Percentiles rank a stretch among this genome's conserved stretches.
phyloP scores from a whole-genome alignment of 2,329 filamentous ascomycete genomes.

The Claviceps sp. region DNA sequence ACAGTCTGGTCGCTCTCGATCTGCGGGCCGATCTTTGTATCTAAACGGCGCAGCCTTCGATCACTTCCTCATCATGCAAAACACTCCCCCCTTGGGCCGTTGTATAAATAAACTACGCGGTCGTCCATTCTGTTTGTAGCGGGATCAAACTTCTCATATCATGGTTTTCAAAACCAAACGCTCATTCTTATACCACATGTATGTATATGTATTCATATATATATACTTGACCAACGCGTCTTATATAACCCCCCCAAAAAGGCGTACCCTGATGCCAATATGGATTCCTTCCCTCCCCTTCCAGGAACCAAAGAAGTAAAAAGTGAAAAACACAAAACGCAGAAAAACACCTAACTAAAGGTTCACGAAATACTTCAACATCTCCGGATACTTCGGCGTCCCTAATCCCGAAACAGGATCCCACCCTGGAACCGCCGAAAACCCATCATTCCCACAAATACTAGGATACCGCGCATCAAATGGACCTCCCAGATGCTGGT shows the following conservation, averaged over 20 bases:
- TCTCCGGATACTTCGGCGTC: slow-evolving; percentile 8
- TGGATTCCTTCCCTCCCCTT: not conserved
- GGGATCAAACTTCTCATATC: too few species aligned
- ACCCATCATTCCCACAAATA: slow-evolving; percentile 9
- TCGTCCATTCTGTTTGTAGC: too few species aligned
- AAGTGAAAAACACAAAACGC: not conserved
- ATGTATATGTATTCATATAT: not conserved
- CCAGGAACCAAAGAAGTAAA: not conserved
- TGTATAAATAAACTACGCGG: too few species aligned
- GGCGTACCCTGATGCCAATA: not conserved
- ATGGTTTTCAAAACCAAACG: too few species aligned
- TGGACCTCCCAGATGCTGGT: slow-evolving; percentile 9
- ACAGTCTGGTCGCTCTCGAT: too few species aligned
- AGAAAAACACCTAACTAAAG: not conserved
- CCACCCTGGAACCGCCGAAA: slow-evolving; percentile 10
- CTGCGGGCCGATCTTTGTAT: too few species aligned
- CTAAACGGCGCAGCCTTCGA: too few species aligned
- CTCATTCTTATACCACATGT: not conserved
- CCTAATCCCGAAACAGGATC: slow-evolving; percentile 11
- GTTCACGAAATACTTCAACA: slow-evolving; percentile 29
- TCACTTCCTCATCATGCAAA: too few species aligned
- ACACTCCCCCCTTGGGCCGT: too few species aligned
- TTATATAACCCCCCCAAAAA: not conserved
- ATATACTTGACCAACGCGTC: not conserved
- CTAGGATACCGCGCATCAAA: slow-evolving; percentile 3